Evolutionary conservation across 1,284 basidiomycete genomes (phyloP).

Genomic region (Ustilago crameri): DNA sequence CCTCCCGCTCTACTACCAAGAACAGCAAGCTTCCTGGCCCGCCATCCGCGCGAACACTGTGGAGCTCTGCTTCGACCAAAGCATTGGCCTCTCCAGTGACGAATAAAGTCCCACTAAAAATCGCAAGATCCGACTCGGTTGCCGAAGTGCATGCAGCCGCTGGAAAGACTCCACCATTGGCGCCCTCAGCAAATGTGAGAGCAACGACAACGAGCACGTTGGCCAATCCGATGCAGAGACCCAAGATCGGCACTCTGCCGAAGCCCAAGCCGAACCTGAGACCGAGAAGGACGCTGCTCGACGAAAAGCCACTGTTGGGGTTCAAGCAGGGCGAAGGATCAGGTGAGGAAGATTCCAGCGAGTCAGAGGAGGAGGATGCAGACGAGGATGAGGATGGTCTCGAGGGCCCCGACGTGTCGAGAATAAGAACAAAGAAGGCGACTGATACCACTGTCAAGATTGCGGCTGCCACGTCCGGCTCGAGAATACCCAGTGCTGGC

Average conservation of each 20-base stretch:
- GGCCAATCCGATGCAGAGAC: conserved; percentile 4
- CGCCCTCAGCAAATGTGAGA: conserved; percentile 7
- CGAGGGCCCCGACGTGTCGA: conserved; percentile 34
- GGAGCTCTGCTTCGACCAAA: conserved; percentile 12
- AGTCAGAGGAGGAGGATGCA: conserved; percentile 5
- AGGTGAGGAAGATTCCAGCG: conserved; percentile 1
- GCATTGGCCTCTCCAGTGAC: conserved; percentile 14
- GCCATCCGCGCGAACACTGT: conserved; percentile 29
- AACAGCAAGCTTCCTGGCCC: conserved; percentile 34
- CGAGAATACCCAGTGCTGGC: conserved; percentile 33
- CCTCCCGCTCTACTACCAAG: neutral
- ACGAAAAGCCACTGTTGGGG: conserved; percentile 8
- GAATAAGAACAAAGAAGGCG: conserved; percentile 21
- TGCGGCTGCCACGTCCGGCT: neutral
- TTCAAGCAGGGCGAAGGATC: conserved; percentile 5
- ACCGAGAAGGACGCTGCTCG: conserved; percentile 26
- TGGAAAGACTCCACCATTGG: conserved; percentile 3
- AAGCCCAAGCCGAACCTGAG: conserved; percentile 12
- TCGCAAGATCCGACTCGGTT: conserved; percentile 21
- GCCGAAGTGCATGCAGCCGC: conserved; percentile 23
- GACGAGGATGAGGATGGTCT: conserved; percentile 8
- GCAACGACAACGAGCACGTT: conserved; percentile 8
- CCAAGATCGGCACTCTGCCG: conserved; percentile 38
- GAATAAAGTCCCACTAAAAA: conserved; percentile 26
- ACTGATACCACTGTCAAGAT: neutral